Evolutionary conservation across 75 land plant species (phyloP).

Genomic region (Cupressus sempervirens): DNA sequence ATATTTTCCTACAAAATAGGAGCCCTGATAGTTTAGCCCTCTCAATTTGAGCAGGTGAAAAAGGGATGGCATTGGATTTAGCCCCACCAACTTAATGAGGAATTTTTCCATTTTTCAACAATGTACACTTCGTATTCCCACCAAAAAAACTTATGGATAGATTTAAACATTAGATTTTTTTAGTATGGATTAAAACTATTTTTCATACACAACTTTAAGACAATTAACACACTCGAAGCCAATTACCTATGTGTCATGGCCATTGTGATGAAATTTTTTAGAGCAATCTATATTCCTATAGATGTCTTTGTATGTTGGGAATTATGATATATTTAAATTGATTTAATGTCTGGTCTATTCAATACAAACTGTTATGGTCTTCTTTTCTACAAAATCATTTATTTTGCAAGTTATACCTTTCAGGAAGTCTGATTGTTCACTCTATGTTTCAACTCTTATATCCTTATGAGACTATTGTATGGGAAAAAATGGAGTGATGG

Average conservation of each 20-base stretch:
- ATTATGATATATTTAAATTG: not conserved
- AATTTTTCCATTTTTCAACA: no score
- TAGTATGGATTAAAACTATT: not conserved
- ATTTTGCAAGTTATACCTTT: not conserved
- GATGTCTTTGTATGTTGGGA: not conserved
- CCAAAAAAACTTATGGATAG: no score
- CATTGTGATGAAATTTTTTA: not conserved
- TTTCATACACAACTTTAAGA: not conserved
- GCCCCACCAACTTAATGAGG: no score
- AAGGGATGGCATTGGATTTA: no score
- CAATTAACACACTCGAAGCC: not conserved
- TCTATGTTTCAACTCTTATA: conserved; percentile 80
- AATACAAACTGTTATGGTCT: not conserved
- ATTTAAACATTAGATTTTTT: no score
- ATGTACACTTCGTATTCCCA: no score
- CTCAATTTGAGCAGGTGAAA: no score
- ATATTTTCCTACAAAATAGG: no score
- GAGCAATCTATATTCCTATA: not conserved
- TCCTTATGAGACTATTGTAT: conserved; percentile 76
- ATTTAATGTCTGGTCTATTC: not conserved
- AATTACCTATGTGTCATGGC: not conserved
- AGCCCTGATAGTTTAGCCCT: no score
- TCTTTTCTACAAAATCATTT: not conserved
- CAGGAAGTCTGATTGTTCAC: conserved; percentile 95
- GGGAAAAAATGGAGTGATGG: conserved; percentile 91